Base-by-base conservation (phyloP, 2,329 filamentous ascomycete genomes). In the Helminthosporium solani region DNA sequence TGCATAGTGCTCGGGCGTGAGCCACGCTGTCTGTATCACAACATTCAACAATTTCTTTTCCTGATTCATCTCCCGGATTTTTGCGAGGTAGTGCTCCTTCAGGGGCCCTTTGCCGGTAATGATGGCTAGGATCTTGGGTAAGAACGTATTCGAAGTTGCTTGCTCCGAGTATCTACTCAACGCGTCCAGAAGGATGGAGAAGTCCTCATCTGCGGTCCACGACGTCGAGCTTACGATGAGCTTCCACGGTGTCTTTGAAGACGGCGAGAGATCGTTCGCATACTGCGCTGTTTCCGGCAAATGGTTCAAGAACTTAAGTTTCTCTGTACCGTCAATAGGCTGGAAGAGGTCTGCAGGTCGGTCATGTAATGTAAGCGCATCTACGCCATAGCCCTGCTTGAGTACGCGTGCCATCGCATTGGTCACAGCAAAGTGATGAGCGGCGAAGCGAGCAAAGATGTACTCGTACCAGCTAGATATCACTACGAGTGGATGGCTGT, bases 161-260 rank as follows among this genome's bases (percentile, higher is more conserved):
- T 72, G 53, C 9, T 75, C 72, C 1, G 88, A 88, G 64, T 96
- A 96, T 7, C 74, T 70, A 9, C 88, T 83, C 0, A 99, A 76
- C 0, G 90, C 91, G 40, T 90, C 84, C 3, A 99, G 85, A 2
- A 99, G 79, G 3, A 99, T 72, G 1, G 84, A 85, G 67, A 99
- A 97, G 70, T 99, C 92, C 69, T 99, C 94, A 62, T 99, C 94
- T 0, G 90, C 83, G 0, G 94, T 99, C 94, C 94, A 99, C 9
- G 91, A 96, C 0, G 94, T 99, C 47, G 90, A 94, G 72, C 89
- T 95, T 30, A 97, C 88, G 7, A 99, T 73, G 2, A 99, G 78
- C 23, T 80, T 83, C 43, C 82, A 80, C 7, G 74, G 74, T 4
- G 81, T 80, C 14, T 76, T 71, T 18, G 82, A 63, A 1, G 50